Base-by-base conservation (phyloP, 148 eudicot species). In the Chenopodium berlandieri region DNA sequence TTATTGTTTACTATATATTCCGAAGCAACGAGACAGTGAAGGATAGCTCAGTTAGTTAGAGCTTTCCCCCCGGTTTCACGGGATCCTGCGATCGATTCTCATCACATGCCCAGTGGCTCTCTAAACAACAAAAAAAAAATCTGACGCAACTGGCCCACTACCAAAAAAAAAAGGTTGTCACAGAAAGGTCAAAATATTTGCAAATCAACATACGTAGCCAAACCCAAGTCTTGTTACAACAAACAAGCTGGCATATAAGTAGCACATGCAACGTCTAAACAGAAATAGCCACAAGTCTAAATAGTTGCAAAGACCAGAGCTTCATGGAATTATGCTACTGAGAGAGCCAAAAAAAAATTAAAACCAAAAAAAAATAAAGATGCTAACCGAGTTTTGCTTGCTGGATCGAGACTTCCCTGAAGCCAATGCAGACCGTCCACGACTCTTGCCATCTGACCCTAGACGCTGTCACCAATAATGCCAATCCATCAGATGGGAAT, bases 351-450 rank as follows among this genome's bases (percentile, higher is more conserved):
- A 30, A 12, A 75, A 7, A 7, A 8, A 62, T 40, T 62, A 7
- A 7, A 62, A 10, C 34, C 37, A 20, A 34, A 30, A 12, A 75
- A 37, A 75, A 37, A 11, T 54, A 56, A 27, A 9, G 44, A 63
- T 62, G 7, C 7, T 62, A 56, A 77, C 94, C 46, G 93, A 87
- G 80, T 78, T 85, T 84, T 87, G 89, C 80, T 90, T 93, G 78
- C 89, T 79, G 37, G 96, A 88, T 70, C 88, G 89, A 46, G 91
- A 79, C 83, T 85, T 90, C 83, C 86, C 88, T 64, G 92, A 79
- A 27, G 87, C 56, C 79, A 86, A 86, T 80, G 83, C 50, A 37
- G 78, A 79, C 79, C 94, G 88, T 85, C 91, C 90, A 66, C 87
- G 82, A 79, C 86, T 71, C 82, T 92, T 90, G 66, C 90, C 91